A percentile compares a stretch with the other conserved stretches of the same genome.
phyloP scores from a whole-genome alignment of 2,329 filamentous ascomycete genomes.

The Fusarium beomiforme region DNA sequence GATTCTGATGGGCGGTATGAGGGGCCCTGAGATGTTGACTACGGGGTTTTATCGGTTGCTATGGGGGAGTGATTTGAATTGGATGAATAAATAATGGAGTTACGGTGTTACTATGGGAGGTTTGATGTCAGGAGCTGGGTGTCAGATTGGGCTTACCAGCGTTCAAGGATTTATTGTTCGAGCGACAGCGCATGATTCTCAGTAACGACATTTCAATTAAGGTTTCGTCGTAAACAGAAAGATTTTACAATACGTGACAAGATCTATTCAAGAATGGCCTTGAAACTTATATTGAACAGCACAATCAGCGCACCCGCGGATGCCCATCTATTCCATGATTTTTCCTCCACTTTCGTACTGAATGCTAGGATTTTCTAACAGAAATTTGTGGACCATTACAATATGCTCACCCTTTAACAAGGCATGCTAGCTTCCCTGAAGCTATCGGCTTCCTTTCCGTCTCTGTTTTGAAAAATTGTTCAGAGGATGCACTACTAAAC shows the following conservation, averaged over 20 bases:
- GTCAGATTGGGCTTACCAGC: slow-evolving; percentile 12
- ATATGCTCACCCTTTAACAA: background rate
- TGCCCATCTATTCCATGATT: slow-evolving; percentile 12
- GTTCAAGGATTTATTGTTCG: slow-evolving; percentile 1
- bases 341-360: background rate
- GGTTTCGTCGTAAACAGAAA: background rate
- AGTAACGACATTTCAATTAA: background rate
- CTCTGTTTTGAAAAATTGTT: slow-evolving; percentile 15
- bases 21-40: slow-evolving; percentile 41
- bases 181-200: slow-evolving; percentile 17
- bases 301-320: background rate
- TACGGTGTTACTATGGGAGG: background rate
- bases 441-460: slow-evolving; percentile 5
- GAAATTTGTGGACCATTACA: slow-evolving; percentile 8
- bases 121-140: slow-evolving; percentile 6
- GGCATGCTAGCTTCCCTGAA: background rate
- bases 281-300: background rate
- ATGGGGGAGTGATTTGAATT: background rate
- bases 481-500: slow-evolving; percentile 40
- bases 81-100: slow-evolving; percentile 23
- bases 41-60: background rate
- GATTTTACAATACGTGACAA: background rate
- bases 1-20: slow-evolving; percentile 51
- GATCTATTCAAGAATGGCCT: background rate
- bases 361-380: slow-evolving; percentile 4